Conservation (phyloP, 345 rosid genomes). For the Syzygium jambos region DNA sequence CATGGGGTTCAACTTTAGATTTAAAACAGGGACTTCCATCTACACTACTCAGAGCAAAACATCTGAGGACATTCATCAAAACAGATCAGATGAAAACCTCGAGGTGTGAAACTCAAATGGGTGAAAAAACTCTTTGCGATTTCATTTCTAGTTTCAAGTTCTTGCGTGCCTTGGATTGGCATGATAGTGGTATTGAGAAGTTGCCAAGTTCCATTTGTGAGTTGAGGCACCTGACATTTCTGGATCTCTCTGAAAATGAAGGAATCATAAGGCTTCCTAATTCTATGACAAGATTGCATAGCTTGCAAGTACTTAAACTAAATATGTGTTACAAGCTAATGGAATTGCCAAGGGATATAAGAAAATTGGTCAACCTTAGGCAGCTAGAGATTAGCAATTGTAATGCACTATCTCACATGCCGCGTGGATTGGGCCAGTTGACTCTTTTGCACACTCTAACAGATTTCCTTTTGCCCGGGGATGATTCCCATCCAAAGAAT, state of each 20-base stretch:
- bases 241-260: neutral
- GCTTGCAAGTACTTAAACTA: neutral
- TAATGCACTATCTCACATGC: neutral
- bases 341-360: accelerated
- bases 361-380: neutral
- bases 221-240: neutral
- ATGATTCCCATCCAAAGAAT: neutral
- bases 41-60: neutral
- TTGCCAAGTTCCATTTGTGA: neutral
- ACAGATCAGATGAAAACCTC: accelerated
- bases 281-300: neutral
- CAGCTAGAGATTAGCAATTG: neutral
- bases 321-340: neutral
- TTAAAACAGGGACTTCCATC: neutral
- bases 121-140: accelerated
- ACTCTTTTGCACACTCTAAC: neutral
- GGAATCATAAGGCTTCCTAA: neutral
- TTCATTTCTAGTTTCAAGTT: neutral
- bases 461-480: neutral
- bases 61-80: neutral
- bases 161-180: neutral
- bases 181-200: accelerated
- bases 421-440: neutral
- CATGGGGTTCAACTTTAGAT: neutral
- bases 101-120: neutral